phyloP scores from a whole-genome alignment of 352 stramenopile species.

The Pythium diclinum region DNA sequence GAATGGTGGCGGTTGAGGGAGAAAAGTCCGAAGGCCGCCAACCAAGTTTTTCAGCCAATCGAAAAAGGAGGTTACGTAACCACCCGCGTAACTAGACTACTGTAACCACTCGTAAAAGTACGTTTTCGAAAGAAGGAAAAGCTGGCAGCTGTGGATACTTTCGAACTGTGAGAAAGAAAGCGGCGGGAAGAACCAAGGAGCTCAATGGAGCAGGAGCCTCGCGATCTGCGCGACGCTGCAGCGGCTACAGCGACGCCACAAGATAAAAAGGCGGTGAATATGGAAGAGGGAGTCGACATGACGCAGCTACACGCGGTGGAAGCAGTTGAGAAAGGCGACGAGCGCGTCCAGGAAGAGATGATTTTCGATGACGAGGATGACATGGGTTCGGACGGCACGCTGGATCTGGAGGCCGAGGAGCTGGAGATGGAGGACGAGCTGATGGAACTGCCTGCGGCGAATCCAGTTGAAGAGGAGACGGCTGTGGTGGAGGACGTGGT shows the following conservation, averaged over 20 bases:
- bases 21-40: slow-evolving; percentile 8
- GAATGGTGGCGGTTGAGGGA: slow-evolving; percentile 7
- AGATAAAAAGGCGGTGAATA: not conserved
- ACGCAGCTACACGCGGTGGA: not conserved
- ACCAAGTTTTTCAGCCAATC: slow-evolving; percentile 22
- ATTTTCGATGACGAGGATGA: slow-evolving; percentile 6
- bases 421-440: not conserved
- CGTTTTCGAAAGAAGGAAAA: slow-evolving; percentile 1
- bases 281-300: not conserved
- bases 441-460: too few relatives aligned
- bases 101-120: slow-evolving; percentile 7
- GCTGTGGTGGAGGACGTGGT: too few relatives aligned
- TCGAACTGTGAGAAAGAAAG: not conserved
- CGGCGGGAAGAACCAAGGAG: not conserved
- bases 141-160: slow-evolving; percentile 1
- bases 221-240: not conserved
- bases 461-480: too few relatives aligned
- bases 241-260: not conserved
- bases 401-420: slow-evolving; percentile 11
- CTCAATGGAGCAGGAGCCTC: not conserved
- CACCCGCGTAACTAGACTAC: slow-evolving; percentile 1
- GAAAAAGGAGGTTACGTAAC: not conserved
- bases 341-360: not conserved
- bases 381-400: slow-evolving; percentile 12
- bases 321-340: not conserved